These are phyloP conservation scores for Phytophthora chlamydospora DNA, from an alignment of 352 stramenopile genomes.

Conservation along the genomic window DNA sequence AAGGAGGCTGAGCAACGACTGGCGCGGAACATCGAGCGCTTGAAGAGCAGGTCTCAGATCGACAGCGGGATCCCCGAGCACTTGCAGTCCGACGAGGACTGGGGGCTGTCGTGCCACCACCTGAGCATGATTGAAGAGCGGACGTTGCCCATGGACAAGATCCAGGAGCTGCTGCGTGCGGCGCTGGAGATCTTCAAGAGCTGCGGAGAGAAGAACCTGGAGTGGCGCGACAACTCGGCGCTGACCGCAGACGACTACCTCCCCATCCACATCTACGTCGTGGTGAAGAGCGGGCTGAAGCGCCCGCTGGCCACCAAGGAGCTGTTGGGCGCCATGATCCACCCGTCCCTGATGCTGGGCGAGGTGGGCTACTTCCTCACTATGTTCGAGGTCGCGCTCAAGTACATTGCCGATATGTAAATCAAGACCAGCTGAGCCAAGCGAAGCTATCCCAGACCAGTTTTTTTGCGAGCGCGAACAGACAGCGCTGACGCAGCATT, in stretches of 20 bases:
- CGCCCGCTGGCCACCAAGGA: constrained; percentile 77
- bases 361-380: constrained; percentile 89
- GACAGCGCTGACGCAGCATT: constrained; percentile 20
- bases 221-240: constrained; percentile 76
- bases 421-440: constrained; percentile 30
- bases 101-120: constrained; percentile 81
- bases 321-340: constrained; percentile 81
- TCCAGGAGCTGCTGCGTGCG: constrained; percentile 78
- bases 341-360: constrained; percentile 82
- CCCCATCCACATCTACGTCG: constrained; percentile 88
- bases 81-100: constrained; percentile 77
- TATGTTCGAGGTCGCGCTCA: constrained; percentile 88
- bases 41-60: constrained; percentile 64
- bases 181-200: constrained; percentile 84
- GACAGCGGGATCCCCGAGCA: constrained; percentile 83
- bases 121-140: constrained; percentile 87
- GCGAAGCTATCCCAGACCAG: constrained; percentile 20
- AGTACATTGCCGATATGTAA: constrained; percentile 89
- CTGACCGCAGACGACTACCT: constrained; percentile 86
- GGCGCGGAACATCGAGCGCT: constrained; percentile 65
- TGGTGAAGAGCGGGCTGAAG: constrained; percentile 80
- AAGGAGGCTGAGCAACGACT: constrained; percentile 56
- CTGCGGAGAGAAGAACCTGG: constrained; percentile 78
- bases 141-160: constrained; percentile 73
- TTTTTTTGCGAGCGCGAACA: constrained; percentile 30